Base-by-base conservation (phyloP, 768 basidiomycete species). In the button mushroom (Agaricus bisporus) region DNA sequence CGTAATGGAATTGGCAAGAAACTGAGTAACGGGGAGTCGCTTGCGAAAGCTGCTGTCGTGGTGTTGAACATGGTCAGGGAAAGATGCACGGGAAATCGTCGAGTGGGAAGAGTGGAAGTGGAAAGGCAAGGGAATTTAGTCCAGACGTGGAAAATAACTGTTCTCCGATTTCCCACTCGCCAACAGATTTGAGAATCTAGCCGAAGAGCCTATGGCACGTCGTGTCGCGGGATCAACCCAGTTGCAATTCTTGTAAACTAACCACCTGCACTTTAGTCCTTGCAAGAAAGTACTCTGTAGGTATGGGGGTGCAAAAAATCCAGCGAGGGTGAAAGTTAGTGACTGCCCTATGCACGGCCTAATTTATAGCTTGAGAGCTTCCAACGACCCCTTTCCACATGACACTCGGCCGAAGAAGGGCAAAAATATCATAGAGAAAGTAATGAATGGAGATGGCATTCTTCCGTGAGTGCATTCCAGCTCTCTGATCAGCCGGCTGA, bases 321-420 rank as follows among this genome's bases (percentile, higher is more conserved):
- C 32, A 37, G 44, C 20, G 38, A 26, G 11, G 39, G 12, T 32
- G 8, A 4, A 4, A 11, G 26, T 10, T 50, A 45, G 26, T 8
- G 44, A 45, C 22, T 50, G 29, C n/a, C 39, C 41, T 42, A 43
- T 4, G 29, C 39, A 42, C 28, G 4, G 28, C 41, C 12, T 17
- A 14, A 29, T 26, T 50, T 41, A n/a, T 35, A 26, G 15, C 18
- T 43, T 17, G 28, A 32, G 14, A 11, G n/a, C 41, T 12, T 51
- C 17, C 29, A 50, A 51, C 29, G 36, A 26, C 11, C 28, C 22
- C 29, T 20, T 28, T 28, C 41, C 49, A 51, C 49, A 51, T 51
- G 49, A 51, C 25, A 41, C 29, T 39, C 41, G 7, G 49, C 41
- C 41, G 49, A 25, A 44, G 49, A 43, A 42, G n/a, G 29, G 41